Percentiles rank a stretch among this genome's conserved stretches.
Evolutionary conservation across 257 asterid species (phyloP).

Genomic region (Marsdenia floribunda): DNA sequence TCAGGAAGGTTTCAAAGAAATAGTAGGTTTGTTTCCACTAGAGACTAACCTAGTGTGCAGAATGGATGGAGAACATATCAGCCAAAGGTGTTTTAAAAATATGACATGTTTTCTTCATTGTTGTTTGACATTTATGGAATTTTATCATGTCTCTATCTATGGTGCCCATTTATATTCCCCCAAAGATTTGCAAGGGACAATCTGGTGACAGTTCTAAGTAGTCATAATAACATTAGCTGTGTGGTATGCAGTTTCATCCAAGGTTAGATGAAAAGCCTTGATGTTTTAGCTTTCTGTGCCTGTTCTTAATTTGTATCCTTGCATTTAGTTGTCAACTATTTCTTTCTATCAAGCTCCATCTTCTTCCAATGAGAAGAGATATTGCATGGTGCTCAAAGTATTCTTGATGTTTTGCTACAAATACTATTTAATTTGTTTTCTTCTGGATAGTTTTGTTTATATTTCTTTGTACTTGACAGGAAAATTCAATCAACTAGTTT

Average conservation of each 20-base stretch:
- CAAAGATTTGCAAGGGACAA: neutral
- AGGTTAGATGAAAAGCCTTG: neutral
- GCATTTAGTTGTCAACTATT: neutral
- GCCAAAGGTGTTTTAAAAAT: neutral
- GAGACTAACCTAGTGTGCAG: neutral
- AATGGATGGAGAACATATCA: neutral
- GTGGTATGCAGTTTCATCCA: neutral
- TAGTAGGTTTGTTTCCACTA: neutral
- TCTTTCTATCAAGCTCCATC: neutral
- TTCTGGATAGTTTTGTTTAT: neutral
- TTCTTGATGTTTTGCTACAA: neutral
- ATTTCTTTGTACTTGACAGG: constrained; percentile 43
- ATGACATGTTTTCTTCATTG: neutral
- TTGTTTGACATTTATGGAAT: neutral
- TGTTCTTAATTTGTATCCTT: neutral
- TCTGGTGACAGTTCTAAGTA: neutral
- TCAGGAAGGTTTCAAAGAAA: neutral
- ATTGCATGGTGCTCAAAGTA: neutral
- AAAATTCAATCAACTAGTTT: constrained; percentile 89
- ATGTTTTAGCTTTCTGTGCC: neutral
- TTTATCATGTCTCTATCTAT: neutral
- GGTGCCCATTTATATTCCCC: neutral
- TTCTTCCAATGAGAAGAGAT: neutral
- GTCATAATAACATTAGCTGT: neutral
- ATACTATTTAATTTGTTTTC: neutral